Conservation (phyloP, 2,329 filamentous ascomycete species). For the Nothophaeocryptopus gaeumannii region DNA sequence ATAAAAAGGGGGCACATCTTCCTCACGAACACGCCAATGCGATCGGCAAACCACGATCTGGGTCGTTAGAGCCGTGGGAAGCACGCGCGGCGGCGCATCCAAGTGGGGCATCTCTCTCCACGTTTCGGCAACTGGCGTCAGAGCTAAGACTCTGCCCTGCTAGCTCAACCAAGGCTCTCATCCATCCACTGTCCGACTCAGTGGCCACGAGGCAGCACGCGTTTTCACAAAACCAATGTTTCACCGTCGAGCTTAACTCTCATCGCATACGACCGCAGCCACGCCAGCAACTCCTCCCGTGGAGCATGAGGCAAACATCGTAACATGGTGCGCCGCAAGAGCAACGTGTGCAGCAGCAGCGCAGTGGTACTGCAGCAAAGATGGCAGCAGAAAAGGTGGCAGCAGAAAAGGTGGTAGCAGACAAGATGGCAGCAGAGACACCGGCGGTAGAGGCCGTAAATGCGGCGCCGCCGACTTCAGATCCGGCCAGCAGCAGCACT, state of each 20-base stretch:
- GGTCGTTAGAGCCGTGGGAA: no score
- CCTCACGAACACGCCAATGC: no score
- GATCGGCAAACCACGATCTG: no score
- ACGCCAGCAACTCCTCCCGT: conserved; percentile 1
- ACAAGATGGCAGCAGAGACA: conserved; percentile 25
- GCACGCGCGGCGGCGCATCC: no score
- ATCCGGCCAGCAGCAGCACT: conserved; percentile 6
- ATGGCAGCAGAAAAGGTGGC: conserved; percentile 23
- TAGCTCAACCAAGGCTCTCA: no score
- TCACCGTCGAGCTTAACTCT: conserved; percentile 5
- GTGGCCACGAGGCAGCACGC: no score
- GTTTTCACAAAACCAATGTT: conserved; percentile 2
- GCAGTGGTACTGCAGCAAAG: no score
- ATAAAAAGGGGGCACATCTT: no score
- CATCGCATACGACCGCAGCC: conserved; percentile 3
- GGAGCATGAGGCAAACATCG: neutral
- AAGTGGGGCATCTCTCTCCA: no score
- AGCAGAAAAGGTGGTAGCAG: conserved; percentile 5
- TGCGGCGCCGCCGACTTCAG: conserved; percentile 8
- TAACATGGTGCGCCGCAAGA: conserved; percentile 4
- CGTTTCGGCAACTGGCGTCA: no score
- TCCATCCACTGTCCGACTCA: no score
- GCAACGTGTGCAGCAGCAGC: conserved; percentile 4
- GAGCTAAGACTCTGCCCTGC: no score
- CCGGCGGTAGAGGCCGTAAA: conserved; percentile 11